Evolutionary conservation across 1,284 basidiomycete species (phyloP).

Genomic region (Paramarasmius palmivorus): DNA sequence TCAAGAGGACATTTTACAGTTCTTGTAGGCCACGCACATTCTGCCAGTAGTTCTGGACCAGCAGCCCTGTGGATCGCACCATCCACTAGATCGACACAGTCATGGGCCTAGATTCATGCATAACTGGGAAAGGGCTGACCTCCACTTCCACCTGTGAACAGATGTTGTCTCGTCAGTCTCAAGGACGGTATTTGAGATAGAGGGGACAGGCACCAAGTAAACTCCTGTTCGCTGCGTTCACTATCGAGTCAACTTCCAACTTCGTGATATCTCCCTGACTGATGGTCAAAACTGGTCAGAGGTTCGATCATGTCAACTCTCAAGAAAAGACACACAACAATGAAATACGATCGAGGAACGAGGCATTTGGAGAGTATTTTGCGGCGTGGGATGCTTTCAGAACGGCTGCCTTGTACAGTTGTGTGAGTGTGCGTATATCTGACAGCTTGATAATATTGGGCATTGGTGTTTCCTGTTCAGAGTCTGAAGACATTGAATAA

Average conservation of each 20-base stretch:
- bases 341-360: slow-evolving; percentile 54
- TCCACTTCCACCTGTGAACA: too few species aligned
- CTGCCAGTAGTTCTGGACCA: slow-evolving; percentile 68
- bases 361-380: slow-evolving; percentile 35
- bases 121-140: too few species aligned
- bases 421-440: slow-evolving; percentile 2
- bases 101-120: too few species aligned
- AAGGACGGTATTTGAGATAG: too few species aligned
- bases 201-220: slow-evolving; percentile 56
- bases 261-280: slow-evolving; percentile 82
- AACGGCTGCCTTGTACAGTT: slow-evolving; percentile 9
- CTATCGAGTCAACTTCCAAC: slow-evolving; percentile 75
- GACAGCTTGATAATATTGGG: slow-evolving; percentile 5
- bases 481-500: too few species aligned
- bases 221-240: slow-evolving; percentile 84
- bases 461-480: slow-evolving; percentile 4
- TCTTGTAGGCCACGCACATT: slow-evolving; percentile 53
- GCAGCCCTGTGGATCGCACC: slow-evolving; percentile 89
- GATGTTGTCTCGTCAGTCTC: too few species aligned
- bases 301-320: slow-evolving; percentile 2
- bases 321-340: slow-evolving; percentile 50
- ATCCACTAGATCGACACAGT: slow-evolving; percentile 55
- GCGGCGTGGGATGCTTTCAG: slow-evolving; percentile 1
- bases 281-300: slow-evolving; percentile 7
- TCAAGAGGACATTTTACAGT: slow-evolving; percentile 6